phyloP scores from a whole-genome alignment of 75 land plant genomes.

The Picea sitchensis region DNA sequence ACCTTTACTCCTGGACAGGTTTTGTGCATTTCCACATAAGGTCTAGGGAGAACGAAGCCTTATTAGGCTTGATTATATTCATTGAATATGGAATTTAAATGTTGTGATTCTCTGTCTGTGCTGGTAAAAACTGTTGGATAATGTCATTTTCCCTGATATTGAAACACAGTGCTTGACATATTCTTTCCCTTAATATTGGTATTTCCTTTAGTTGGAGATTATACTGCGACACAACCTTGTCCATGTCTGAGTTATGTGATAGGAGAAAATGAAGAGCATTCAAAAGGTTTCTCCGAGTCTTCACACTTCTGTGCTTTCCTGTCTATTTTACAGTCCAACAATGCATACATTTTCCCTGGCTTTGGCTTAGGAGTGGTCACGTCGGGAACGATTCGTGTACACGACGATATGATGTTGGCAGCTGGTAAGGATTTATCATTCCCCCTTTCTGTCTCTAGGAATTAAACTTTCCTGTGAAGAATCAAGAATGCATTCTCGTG shows the following conservation, averaged over 20 bases:
- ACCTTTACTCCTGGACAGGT: slow-evolving; percentile 46
- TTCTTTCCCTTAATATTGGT: neutral
- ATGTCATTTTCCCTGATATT: neutral
- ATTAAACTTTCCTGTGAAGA: neutral
- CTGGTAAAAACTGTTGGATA: neutral
- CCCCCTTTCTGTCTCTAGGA: neutral
- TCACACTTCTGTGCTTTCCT: neutral
- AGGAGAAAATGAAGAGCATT: neutral
- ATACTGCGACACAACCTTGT: neutral
- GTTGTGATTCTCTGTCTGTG: neutral
- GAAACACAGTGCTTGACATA: neutral
- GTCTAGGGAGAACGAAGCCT: neutral
- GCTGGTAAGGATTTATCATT: slow-evolving; percentile 20
- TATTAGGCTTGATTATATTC: neutral
- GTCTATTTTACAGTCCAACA: slow-evolving; percentile 30
- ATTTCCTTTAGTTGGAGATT: neutral
- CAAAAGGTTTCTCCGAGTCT: slow-evolving; percentile 1
- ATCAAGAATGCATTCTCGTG: neutral
- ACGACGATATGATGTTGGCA: slow-evolving; percentile 35
- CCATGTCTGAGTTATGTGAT: neutral
- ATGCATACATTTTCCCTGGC: slow-evolving; percentile 51
- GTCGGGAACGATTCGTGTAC: slow-evolving; percentile 44
- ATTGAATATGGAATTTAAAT: neutral
- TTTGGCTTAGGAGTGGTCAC: slow-evolving; percentile 40
- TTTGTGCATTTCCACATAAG: neutral